Base-by-base conservation (phyloP, 139 green algal species). In the Auxenochlorella protothecoides region DNA sequence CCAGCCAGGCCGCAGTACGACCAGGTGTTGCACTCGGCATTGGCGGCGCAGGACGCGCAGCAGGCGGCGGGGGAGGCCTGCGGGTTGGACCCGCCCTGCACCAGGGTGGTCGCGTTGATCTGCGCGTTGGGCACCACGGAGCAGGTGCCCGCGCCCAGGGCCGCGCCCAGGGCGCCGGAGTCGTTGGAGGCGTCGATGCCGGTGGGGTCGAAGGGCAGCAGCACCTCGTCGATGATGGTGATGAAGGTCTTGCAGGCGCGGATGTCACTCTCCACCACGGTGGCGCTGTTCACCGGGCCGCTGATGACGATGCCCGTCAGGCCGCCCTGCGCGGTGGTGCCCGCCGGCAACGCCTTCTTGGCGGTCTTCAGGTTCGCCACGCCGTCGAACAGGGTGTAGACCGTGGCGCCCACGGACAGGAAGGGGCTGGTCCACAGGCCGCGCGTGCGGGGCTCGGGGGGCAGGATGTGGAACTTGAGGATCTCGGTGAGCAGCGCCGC, bases 381-480 rank as follows among this genome's bases (percentile, higher is more conserved):
- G 3, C 66, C 56, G 53, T 81, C 59, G 69, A 65, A 64, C 10
- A 57, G n/a, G n/a, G 80, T 85, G 64, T 65, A 64, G 44, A 85
- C 71, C 63, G 63, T 72, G 63, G 74, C 71, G 44, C 75, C 76
- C 53, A 78, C 70, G 60, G 16, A 68, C 14, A 85, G 68, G 15
- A 85, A 79, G 44, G 80, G 80, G 16, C 74, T 79, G 57, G 79
- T 82, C 80, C 80, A 85, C 51, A 81, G 66, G 59, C 77, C 71
- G 44, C 79, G 68, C 27, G 69, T 65, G 56, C 66, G 60, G 4
- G 73, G 52, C 64, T 85, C 78, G 6, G 80, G 80, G 11, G 79
- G 79, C 54, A 85, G 68, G 52, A 85, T 79, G 79, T 85, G 80
- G 55, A 81, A 72, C 68, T 85, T 78, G 55, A 85, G 67, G 10